These are phyloP conservation scores for Clitoria ternatea DNA, from an alignment of 306 rosid species.

Conservation along the genomic window DNA sequence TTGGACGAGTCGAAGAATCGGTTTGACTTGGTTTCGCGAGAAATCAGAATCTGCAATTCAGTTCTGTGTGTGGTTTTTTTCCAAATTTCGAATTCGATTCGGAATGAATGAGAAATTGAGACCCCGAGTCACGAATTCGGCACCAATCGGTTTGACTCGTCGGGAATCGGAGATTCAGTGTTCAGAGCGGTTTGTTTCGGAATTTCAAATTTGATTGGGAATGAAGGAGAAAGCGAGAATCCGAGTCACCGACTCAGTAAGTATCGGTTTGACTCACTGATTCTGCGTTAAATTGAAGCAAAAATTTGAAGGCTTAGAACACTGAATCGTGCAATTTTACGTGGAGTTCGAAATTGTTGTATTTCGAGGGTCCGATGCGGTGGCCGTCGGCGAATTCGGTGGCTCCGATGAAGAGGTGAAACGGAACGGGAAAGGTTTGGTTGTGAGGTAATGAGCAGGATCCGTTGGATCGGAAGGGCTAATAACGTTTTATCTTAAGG, in stretches of 20 bases:
- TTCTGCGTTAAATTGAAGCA: slow-evolving; percentile 6
- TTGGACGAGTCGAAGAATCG: not conserved
- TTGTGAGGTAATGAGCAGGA: slow-evolving; percentile 32
- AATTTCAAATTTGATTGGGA: not conserved
- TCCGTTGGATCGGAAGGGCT: slow-evolving; percentile 53
- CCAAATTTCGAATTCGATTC: not conserved
- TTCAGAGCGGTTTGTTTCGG: not conserved
- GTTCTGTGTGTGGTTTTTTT: not conserved
- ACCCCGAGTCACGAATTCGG: not conserved
- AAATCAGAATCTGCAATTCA: not conserved
- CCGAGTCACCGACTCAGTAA: not conserved
- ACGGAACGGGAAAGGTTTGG: slow-evolving; percentile 34
- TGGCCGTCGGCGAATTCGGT: not conserved
- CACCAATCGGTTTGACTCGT: not conserved
- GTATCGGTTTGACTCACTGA: not conserved
- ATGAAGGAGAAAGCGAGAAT: not conserved
- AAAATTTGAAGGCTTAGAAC: not conserved
- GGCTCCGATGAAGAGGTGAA: slow-evolving; percentile 5
- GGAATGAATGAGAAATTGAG: not conserved
- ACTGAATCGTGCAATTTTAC: not conserved
- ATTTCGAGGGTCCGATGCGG: not conserved
- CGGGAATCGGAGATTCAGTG: not conserved
- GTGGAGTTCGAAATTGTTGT: not conserved
- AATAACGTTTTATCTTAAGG: slow-evolving; percentile 38
- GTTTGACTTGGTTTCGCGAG: not conserved